Percentiles rank a stretch among this genome's conserved stretches.
These are phyloP conservation scores for Phytomonas sp. DNA, from an alignment of 208 protist genomes.

Conservation along the genomic window DNA sequence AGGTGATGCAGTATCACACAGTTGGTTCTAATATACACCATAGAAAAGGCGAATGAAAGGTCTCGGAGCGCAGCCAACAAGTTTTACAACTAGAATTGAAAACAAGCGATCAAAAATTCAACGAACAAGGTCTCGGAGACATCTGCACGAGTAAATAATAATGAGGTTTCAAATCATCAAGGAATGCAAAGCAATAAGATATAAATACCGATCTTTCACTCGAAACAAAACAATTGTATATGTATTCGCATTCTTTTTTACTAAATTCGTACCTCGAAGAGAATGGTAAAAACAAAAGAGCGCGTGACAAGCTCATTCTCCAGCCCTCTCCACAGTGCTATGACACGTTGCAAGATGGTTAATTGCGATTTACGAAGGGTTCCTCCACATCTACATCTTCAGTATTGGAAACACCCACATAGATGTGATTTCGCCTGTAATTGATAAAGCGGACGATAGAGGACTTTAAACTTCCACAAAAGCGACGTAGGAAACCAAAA, in stretches of 20 bases:
- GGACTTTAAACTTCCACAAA: slow-evolving; percentile 18
- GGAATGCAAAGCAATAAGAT: not conserved
- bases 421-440: slow-evolving; percentile 19
- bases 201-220: not conserved
- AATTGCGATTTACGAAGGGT: not conserved
- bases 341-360: not conserved
- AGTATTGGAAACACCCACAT: slow-evolving; percentile 15
- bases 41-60: slow-evolving; percentile 9
- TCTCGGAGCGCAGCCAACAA: slow-evolving; percentile 4
- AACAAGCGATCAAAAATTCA: not conserved
- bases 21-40: slow-evolving; percentile 1
- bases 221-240: not conserved
- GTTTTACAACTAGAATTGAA: not conserved
- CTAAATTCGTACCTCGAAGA: not conserved
- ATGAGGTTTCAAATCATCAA: not conserved
- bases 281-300: not conserved
- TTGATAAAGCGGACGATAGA: slow-evolving; percentile 17
- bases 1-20: not conserved
- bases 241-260: not conserved
- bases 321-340: not conserved
- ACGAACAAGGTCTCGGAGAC: not conserved
- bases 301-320: not conserved
- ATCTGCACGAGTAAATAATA: not conserved
- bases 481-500: slow-evolving; percentile 11
- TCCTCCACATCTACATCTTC: slow-evolving; percentile 13